phyloP scores from a whole-genome alignment of 305 asterid genomes.

The Fraxinus floribunda region DNA sequence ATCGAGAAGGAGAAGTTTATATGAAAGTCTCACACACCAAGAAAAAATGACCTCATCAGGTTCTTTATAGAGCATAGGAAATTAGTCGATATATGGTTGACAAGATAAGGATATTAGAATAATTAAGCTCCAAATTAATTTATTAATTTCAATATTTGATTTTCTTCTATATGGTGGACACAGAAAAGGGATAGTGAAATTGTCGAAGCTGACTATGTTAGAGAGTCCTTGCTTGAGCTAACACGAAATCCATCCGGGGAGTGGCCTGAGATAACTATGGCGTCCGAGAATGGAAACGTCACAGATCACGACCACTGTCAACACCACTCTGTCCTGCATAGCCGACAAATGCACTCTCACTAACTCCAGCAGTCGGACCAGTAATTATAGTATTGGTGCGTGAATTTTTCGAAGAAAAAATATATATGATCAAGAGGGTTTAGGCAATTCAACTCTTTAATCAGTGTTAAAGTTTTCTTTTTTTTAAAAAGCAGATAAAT shows the following conservation, averaged over 20 bases:
- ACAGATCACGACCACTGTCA: slow-evolving; percentile 32
- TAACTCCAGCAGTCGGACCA: not conserved
- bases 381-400: not conserved
- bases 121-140: not conserved
- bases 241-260: slow-evolving; percentile 56
- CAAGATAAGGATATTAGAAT: not conserved
- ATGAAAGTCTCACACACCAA: too few relatives aligned
- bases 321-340: slow-evolving; percentile 15
- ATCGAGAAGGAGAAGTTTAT: too few relatives aligned
- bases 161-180: not conserved
- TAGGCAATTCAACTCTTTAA: not conserved
- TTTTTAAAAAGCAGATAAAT: too few relatives aligned
- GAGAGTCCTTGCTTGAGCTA: slow-evolving; percentile 72
- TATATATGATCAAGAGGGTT: not conserved
- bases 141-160: not conserved
- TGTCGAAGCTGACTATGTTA: slow-evolving; percentile 69
- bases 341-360: slow-evolving; percentile 30
- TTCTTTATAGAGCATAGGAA: too few relatives aligned
- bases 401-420: too few relatives aligned
- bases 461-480: not conserved
- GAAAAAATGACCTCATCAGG: too few relatives aligned
- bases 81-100: too few relatives aligned
- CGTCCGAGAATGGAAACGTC: slow-evolving; percentile 22
- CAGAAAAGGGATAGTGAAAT: slow-evolving; percentile 67
- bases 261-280: slow-evolving; percentile 33